A percentile compares a stretch with the other conserved stretches of the same genome.
phyloP scores from a whole-genome alignment of 768 basidiomycete species.

The Paxillus involutus region DNA sequence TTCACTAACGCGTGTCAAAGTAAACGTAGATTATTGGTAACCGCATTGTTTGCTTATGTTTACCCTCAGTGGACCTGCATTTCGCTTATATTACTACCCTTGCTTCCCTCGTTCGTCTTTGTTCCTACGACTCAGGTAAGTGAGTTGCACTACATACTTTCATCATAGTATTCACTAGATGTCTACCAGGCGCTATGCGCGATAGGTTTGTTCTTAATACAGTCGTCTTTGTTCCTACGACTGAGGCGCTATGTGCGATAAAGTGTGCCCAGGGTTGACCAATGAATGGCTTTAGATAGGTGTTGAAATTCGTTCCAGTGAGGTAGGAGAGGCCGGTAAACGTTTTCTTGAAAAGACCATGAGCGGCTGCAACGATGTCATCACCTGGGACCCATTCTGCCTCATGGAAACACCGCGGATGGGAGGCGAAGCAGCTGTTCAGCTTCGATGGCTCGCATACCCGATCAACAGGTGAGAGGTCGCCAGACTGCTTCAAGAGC shows the following conservation, averaged over 20 bases:
- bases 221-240: no score
- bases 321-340: not conserved
- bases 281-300: not conserved
- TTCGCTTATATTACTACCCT: no score
- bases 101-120: no score
- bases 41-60: no score
- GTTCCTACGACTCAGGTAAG: no score
- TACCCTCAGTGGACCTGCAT: no score
- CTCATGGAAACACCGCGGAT: slow-evolving; percentile 3
- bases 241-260: not conserved
- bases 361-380: not conserved
- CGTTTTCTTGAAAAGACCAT: not conserved
- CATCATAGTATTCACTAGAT: no score
- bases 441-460: slow-evolving; percentile 2
- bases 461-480: slow-evolving; percentile 3
- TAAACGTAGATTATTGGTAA: no score
- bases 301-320: not conserved
- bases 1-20: no score
- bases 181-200: no score
- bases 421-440: slow-evolving; percentile 7
- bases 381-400: not conserved
- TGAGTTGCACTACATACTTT: no score
- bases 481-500: slow-evolving; percentile 2
- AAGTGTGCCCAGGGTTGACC: not conserved
- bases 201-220: no score